Base-by-base conservation (phyloP, 2,329 filamentous ascomycete genomes). In the Lasiodiplodia sp. region DNA sequence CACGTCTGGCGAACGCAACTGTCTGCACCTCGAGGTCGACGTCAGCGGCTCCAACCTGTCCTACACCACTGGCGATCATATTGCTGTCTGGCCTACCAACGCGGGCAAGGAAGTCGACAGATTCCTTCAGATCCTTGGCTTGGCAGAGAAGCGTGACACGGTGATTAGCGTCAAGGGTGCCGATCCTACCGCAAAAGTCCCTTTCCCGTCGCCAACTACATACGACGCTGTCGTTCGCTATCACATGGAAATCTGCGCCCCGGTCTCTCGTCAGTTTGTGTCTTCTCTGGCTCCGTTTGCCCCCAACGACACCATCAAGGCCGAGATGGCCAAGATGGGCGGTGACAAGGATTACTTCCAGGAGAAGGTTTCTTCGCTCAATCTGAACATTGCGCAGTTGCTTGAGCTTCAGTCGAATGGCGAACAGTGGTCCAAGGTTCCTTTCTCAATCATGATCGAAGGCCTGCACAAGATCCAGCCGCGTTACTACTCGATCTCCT, bases 401-500 rank as follows among this genome's bases (percentile, higher is more conserved):
- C 87, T 99, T 51, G 86, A 93, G 72, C 86, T 85, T 64, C 86
- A 96, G 71, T 87, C 89, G 74, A 89, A 91, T 40, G 89, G 91
- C 60, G 84, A 92, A 80, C 89, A 89, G 69, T 99, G 96, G 92
- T 84, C 88, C 67, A 90, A 89, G 67, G 89, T 97, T 68, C 96
- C 96, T 18, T 98, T 99, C 83, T 97, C 96, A 10, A 90, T 94
- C 75, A 90, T 98, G 75, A 94, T 99, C 73, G 96, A 99, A 85
- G 92, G 93, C 72, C 82, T 99, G 70, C 92, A 90, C 82, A 98
- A 97, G 85, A 89, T 99, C 68, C 96, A 99, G 81, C 95, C 96
- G 49, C 93, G 96, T 62, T 99, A 98, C 86, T 99, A 99, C 85
- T 99, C 96, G 62, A 99, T 99, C 80, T 99, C 96, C 2, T 99